Evolutionary conservation across 2,329 filamentous ascomycete species (phyloP), one percentile per base, ranked within the genome.

Genomic region (Moelleriella libera): DNA sequence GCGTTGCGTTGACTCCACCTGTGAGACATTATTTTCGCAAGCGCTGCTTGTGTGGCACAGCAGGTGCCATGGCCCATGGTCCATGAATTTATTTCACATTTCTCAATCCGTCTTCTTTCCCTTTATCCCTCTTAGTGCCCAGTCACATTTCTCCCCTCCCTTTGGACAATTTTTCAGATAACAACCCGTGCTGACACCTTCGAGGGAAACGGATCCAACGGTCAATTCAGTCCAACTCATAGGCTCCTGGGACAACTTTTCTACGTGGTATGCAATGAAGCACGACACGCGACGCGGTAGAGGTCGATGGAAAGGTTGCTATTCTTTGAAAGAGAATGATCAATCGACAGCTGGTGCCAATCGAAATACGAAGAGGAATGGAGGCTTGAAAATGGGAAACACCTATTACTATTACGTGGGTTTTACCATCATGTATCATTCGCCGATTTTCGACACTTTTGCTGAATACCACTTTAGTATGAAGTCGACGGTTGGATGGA

Each of bases 191-290:
- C 57, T 59, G 51, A 57, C 53, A 41, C 45, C 8, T 37, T 21
- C 40, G 14, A 83, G 79, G 59, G 72, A 76, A 66, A 80, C 79
- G 47, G 63, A 74, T 55, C 72, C 75, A 53, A 72, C 76, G 46
- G 74, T 80, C 52, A 72, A 74, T 52, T 83, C 82, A 43, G 85
- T 96, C 54, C 80, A 85, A 59, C 75, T 96, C 43, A 74, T 92
- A 56, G 90, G 90, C 52, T 95, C 88, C 53, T 97, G 90, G 90
- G 89, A 96, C 69, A 95, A 95, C 69, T 96, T 96, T 67, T 72
- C 75, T 51, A 80, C 76, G 59, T 71, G 79, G 45, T 90, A 95
- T 70, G 71, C 70, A 43, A 88, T 97, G 81, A 80, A 90, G 62
- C 78, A 81, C 56, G 90, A 97, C 66, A 69, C 68, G 53, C 80